Base-by-base conservation (phyloP, 208 protist species). In the Willaertia magna region DNA sequence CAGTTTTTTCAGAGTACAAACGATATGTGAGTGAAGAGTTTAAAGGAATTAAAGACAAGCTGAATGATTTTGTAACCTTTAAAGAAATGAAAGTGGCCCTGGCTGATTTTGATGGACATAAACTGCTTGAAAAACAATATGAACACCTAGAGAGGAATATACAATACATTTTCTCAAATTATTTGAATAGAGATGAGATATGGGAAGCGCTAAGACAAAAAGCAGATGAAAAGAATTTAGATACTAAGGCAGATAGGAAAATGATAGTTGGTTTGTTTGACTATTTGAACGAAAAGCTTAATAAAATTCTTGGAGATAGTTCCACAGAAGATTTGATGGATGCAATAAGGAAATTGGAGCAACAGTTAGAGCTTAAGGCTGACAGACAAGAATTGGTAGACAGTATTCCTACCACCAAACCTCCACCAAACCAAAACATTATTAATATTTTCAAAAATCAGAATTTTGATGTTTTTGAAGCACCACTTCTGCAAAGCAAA, bases 231-330 rank as follows among this genome's bases (percentile, higher is more conserved):
- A 81, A 81, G 26, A 81, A 81, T 30, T n/a, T 81, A 34, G 76
- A 81, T 3, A 12, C 51, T 12, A 81, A 81, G 18, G 76, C 76
- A 7, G 76, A 81, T 40, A 30, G 76, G 11, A 81, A 81, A 26
- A 42, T 81, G 48, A 43, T 81, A 9, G 51, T 39, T 51, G 44
- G 43, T 30, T 42, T 81, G 18, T 81, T 81, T 81, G 76, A 81
- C n/a, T 81, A 81, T 18, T 40, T 81, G 16, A 81, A 81, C n/a
- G 76, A 81, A 39, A 81, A 81, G 34, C 39, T 81, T 16, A 81
- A 81, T 30, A 51, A 40, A 4, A 51, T 81, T 26, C 16, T 51
- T 18, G 76, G 76, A 11, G 39, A 81, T 4, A 81, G 7, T 34
- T 16, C 18, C 0, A 51, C n/a, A 6, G 76, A 81, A 34, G 26